Evolutionary conservation across 805 yeast species (phyloP).

Genomic region (Kodamaea lidongshanica): DNA sequence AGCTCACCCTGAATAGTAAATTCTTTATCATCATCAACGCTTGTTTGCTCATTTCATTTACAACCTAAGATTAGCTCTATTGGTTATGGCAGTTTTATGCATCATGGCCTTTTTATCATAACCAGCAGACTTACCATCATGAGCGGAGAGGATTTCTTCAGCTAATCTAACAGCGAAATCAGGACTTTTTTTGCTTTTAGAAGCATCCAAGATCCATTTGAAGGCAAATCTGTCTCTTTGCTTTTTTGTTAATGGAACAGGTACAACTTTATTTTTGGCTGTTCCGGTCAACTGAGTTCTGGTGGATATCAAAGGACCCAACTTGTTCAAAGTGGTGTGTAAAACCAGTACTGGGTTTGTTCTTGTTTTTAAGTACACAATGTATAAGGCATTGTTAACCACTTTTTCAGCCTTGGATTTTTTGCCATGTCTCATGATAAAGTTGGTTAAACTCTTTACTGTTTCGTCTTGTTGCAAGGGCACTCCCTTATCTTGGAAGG

Average conservation of each 20-base stretch:
- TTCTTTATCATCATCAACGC: too few species aligned
- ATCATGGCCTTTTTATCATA: slow-evolving; percentile 76
- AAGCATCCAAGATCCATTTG: slow-evolving; percentile 83
- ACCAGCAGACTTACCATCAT: slow-evolving; percentile 72
- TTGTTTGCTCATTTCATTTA: slow-evolving; percentile 8
- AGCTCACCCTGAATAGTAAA: slow-evolving; percentile 7
- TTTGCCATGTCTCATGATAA: slow-evolving; percentile 89
- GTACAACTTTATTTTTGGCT: slow-evolving; percentile 76
- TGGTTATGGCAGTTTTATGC: slow-evolving; percentile 83
- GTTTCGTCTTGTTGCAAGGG: slow-evolving; percentile 66
- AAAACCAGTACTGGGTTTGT: slow-evolving; percentile 74
- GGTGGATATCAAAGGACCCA: slow-evolving; percentile 80
- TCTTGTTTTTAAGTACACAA: slow-evolving; percentile 67
- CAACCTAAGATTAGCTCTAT: slow-evolving; percentile 68
- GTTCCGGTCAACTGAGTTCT: slow-evolving; percentile 76
- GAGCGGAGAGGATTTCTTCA: slow-evolving; percentile 78
- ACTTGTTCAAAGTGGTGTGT: slow-evolving; percentile 65
- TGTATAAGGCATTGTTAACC: slow-evolving; percentile 71
- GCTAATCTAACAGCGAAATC: slow-evolving; percentile 84
- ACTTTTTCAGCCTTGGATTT: slow-evolving; percentile 72
- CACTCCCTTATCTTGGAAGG: slow-evolving; percentile 44
- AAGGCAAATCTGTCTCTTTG: slow-evolving; percentile 86
- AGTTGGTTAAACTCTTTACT: slow-evolving; percentile 69
- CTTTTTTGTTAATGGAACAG: slow-evolving; percentile 73
- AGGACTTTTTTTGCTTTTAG: slow-evolving; percentile 68